Base-by-base conservation (phyloP, 139 green algal genomes). In the Picocystis salinarum region DNA sequence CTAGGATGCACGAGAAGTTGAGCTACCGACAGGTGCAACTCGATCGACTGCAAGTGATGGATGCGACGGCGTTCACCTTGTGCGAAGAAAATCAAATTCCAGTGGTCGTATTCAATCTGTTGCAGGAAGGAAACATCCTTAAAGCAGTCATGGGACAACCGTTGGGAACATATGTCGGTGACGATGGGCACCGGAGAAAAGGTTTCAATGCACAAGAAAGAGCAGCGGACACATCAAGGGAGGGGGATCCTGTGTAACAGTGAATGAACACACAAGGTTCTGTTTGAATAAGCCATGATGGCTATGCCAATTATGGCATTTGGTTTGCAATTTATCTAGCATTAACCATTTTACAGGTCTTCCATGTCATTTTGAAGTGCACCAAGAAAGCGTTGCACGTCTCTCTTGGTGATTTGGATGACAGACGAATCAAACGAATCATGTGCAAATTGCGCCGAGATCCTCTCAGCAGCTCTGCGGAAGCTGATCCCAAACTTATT, bases 61-160 rank as follows among this genome's bases (percentile, higher is more conserved):
- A 94, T 54, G 73, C 82, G 49, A 96, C 87, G 5, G 87, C 87
- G n/a, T 81, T 96, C 58, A 93, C 87, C 30, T 67, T 97, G 40
- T 96, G 86, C 75, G 77, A 84, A 49, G 84, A 97, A 62, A 96
- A 96, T 51, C 58, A 73, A 34, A 95, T 97, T 42, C 84, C 82
- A 4, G 74, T 91, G 28, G 56, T 90, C 24, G 79, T 94, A 11
- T 89, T 94, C 64, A 82, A 90, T 60, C 60, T 91, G 15, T 62
- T 68, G 33, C 64, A 65, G 44, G 56, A 52, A 9, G 77, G 75
- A 34, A 90, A 87, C 53, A 76, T 92, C 26, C 42, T 66, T 3
- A 39, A 50, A 30, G 56, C 26, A 6, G 7, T 71, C 44, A 39
- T 42, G 0, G 68, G 65, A 18, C 62, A 39, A 9, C 15, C 6